Conservation (phyloP, 2,329 filamentous ascomycete genomes). For the Chaetomiaceae sp. region DNA sequence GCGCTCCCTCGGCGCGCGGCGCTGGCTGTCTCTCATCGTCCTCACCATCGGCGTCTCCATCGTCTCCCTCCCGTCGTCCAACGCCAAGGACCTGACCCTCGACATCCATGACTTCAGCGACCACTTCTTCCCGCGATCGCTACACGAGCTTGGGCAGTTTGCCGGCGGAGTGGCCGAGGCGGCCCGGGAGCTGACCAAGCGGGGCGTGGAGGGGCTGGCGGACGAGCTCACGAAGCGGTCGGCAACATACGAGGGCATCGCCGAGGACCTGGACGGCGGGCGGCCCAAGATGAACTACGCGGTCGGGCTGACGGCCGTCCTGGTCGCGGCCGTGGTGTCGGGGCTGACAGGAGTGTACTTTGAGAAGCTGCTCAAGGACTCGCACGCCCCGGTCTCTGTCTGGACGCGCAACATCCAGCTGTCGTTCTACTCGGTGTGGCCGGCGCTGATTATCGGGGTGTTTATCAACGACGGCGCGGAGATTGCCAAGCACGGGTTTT, state of each 20-base stretch:
- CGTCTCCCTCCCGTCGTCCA: slow-evolving; percentile 69
- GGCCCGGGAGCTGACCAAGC: slow-evolving; percentile 47
- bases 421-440: slow-evolving; percentile 89
- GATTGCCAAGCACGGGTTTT: slow-evolving; percentile 82
- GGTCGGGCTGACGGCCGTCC: slow-evolving; percentile 72
- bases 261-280: slow-evolving; percentile 54
- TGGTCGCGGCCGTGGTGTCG: slow-evolving; percentile 73
- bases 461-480: slow-evolving; percentile 81
- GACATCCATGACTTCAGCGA: slow-evolving; percentile 60
- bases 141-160: slow-evolving; percentile 69
- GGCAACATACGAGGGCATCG: slow-evolving; percentile 86
- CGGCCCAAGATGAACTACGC: slow-evolving; percentile 68
- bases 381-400: slow-evolving; percentile 67
- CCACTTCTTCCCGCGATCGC: slow-evolving; percentile 71
- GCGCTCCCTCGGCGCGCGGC: slow-evolving; percentile 63
- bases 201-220: slow-evolving; percentile 37
- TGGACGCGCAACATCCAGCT: slow-evolving; percentile 96
- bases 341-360: slow-evolving; percentile 83
- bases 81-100: slow-evolving; percentile 52
- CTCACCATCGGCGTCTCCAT: slow-evolving; percentile 79
- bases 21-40: slow-evolving; percentile 76
- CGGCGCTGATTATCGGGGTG: slow-evolving; percentile 80
- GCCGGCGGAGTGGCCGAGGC: slow-evolving; percentile 49
- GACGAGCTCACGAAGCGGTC: slow-evolving; percentile 60
- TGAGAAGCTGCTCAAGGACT: slow-evolving; percentile 88